Base-by-base conservation (phyloP, 2,329 filamentous ascomycete species). In the Clonostachys solani region DNA sequence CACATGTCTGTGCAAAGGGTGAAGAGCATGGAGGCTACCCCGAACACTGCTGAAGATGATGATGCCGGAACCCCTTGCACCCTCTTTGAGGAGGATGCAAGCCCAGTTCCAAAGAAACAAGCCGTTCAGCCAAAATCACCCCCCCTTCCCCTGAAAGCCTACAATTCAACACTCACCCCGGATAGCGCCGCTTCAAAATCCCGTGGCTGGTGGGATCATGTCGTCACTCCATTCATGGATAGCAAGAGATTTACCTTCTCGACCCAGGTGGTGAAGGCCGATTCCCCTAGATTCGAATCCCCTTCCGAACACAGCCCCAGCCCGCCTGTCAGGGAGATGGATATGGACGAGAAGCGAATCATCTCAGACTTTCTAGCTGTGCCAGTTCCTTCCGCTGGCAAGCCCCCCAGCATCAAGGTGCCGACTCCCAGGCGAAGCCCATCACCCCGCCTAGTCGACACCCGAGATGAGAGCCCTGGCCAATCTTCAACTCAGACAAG, bases 121-220 rank as follows among this genome's bases (percentile, higher is more conserved):
- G 6, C 15, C 34, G 13, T n/a, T 49, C 68, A 69, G 6, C 54
- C 61, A 37, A 71, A 65, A 47, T 29, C 23, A 29, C 23, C 23
- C 23, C 9, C 10, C 23, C 23, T 29, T 29, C 9, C 23, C 23
- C 23, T 29, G 23, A 29, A 29, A 29, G 58, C 64, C 13, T 71
- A 68, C 45, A 64, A 60, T 8, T 57, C 62, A 9, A 59, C 61
- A 42, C 43, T 69, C 53, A 65, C 68, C 40, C 63, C 73, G 41
- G 63, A 73, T 43, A 80, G 77, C 38, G 80, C 78, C 29, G 75
- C 72, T 40, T 76, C 79, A 12, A 75, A 74, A 47, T 85, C 84
- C 23, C 74, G 76, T 50, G 87, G 87, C 17, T 91, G 87, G 86
- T 91, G 87, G 87, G 87, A 89, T 56, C 76, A 87, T 53, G 81